phyloP scores from a whole-genome alignment of 306 rosid genomes.

The Purshia tridentata region DNA sequence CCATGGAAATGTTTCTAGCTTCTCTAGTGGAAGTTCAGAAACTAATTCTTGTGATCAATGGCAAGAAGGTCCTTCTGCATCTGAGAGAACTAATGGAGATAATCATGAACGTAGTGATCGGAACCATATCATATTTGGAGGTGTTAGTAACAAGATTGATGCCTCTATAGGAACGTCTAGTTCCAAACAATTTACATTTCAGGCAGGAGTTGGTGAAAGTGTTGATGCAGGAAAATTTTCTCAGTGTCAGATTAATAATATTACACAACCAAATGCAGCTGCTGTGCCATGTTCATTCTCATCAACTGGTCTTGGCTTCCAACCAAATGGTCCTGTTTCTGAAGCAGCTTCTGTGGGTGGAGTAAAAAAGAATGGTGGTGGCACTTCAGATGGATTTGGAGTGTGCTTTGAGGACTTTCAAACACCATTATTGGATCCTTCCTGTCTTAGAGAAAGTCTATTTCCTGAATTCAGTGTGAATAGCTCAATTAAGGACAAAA shows the following conservation, averaged over 20 bases:
- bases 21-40: not conserved
- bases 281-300: constrained; percentile 41
- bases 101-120: constrained; percentile 22
- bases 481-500: constrained; percentile 51
- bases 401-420: constrained; percentile 45
- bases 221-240: constrained; percentile 36
- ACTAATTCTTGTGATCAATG: constrained; percentile 19
- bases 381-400: constrained; percentile 37
- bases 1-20: too few species aligned
- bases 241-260: constrained; percentile 28
- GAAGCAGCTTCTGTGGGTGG: constrained; percentile 27
- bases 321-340: constrained; percentile 29
- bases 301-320: constrained; percentile 30
- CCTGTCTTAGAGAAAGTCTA: constrained; percentile 62
- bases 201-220: constrained; percentile 26
- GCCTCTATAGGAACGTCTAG: constrained; percentile 36
- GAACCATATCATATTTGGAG: constrained; percentile 33
- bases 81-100: constrained; percentile 29
- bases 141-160: constrained; percentile 24
- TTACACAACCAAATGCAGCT: constrained; percentile 37
- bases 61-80: constrained; percentile 28
- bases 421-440: constrained; percentile 60
- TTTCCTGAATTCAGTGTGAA: constrained; percentile 47
- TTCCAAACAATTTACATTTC: constrained; percentile 35
- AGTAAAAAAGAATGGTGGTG: constrained; percentile 31